Percentiles rank a stretch among this genome's conserved stretches.
Conservation (phyloP, 768 basidiomycete genomes). For the Panaeolus cyanescens region DNA sequence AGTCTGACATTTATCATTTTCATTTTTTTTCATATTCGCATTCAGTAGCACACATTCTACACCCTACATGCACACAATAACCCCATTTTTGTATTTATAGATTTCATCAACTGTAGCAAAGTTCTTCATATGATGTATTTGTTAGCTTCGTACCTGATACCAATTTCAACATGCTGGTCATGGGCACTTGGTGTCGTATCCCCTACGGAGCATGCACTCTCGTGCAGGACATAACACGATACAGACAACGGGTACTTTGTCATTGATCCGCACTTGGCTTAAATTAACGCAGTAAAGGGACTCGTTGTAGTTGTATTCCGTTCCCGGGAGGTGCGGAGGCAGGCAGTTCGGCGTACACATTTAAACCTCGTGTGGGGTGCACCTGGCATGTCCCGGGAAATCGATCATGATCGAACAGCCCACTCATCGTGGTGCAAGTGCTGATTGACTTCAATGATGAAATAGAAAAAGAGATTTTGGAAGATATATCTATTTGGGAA, state of each 20-base stretch:
- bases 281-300: background rate
- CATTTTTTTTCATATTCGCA: background rate
- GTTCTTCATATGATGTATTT: slow-evolving; percentile 1
- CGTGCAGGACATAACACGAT: background rate
- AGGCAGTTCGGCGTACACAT: background rate
- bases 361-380: background rate
- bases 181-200: background rate
- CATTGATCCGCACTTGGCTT: background rate
- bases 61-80: background rate
- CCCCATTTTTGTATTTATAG: slow-evolving; percentile 1
- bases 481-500: background rate
- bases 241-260: background rate
- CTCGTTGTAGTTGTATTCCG: background rate
- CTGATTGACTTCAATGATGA: slow-evolving; percentile 1
- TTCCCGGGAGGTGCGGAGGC: background rate
- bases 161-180: background rate
- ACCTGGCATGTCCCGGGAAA: background rate
- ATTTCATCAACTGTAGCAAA: background rate
- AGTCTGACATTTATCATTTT: background rate
- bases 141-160: background rate
- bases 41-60: background rate
- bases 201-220: background rate
- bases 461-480: background rate
- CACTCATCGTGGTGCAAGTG: background rate
- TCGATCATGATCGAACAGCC: slow-evolving; percentile 7